Base-by-base conservation (phyloP, 495 filamentous ascomycete genomes). In the Penicillium waksmanii region DNA sequence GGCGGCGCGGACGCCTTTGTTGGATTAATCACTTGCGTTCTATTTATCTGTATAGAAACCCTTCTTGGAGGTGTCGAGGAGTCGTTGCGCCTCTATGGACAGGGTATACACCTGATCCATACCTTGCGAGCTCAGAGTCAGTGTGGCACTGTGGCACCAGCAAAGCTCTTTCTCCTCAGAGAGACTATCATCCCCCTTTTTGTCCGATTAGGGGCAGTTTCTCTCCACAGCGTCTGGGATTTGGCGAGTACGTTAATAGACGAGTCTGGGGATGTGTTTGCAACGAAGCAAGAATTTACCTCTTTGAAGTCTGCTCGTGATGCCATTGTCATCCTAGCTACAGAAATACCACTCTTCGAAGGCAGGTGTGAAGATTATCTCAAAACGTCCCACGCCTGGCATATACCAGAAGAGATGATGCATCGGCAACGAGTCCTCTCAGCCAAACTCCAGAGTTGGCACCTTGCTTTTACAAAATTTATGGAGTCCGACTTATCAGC, bases 11-110 rank as follows among this genome's bases (percentile, higher is more conserved):
- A 76, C 47, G 53, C 63, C 10, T 71, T 75, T 44, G 67, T 76
- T 27, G 74, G 72, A 10, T 65, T 87, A 34, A 70, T 87, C 9
- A 84, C 73, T 3, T 86, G 84, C 53, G 64, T 84, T 1, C 71
- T 87, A 23, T 87, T 85, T 49, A 79, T 86, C 13, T 86, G 82
- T 63, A 81, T 87, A 38, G 84, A 86, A 62, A 72, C 79, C 31
- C 69, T 87, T 50, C 75, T 80, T 47, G 80, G 77, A 11, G 58
- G 62, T 12, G 25, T 66, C 0, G 62, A 69, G 12, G 71, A 73
- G 15, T 72, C 71, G 2, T 13, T 72, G 7, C 69, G 60, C 17
- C 71, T 80, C 3, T 78, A 73, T 56, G 23, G n/a, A 0, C 76
- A 79, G 36, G 76, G 75, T 1, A 62, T 73, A 17, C 62, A 66